Evolutionary conservation across 352 stramenopile species (phyloP), one percentile per base, ranked within the genome.

Genomic region (Aphanomyces stellatus): DNA sequence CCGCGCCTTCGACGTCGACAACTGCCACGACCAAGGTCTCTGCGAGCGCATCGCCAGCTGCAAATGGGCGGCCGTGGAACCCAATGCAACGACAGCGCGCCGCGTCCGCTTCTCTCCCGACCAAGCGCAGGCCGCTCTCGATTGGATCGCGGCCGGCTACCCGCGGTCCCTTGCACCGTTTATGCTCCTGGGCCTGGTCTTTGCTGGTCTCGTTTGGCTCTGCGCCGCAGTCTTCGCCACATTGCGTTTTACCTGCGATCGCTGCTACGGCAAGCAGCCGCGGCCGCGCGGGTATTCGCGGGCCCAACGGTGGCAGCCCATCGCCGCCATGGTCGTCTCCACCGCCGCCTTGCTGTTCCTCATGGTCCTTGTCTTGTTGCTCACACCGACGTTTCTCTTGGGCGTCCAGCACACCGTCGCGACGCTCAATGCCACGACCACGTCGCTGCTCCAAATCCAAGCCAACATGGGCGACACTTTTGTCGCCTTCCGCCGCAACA

Each of bases 41-140:
- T 64, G 55, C 55, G 55, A 64, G 22, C 55, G 55, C 22, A n/a
- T 24, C 55, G 25, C 17, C 28, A 51, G 22, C 24, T 64, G 55
- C 37, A 43, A 46, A n/a, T 64, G 55, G 55, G 10, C 35, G 24
- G 28, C 35, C 4, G 28, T 46, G 17, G 28, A 17, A 0, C 28
- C 22, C 0, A 34, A 43, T 1, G 17, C 34, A 4, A 64, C 37
- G 19, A 5, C 55, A 6, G 25, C 24, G 19, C 55, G 55, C 4
- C n/a, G 6, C 22, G 17, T 28, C 28, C 28, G 19, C 19, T 64
- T 64, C 30, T 22, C 33, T 13, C 33, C 49, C 35, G 55, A 2
- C 3, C 13, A 64, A 48, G 55, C n/a, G 4, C 17, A n/a, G 3
- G 55, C 35, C 5, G 55, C 55, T 3, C 22, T 27, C 17, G 6